Evolutionary conservation across 2,329 filamentous ascomycete genomes (phyloP).

Genomic region (Albophoma yamanashiensis): DNA sequence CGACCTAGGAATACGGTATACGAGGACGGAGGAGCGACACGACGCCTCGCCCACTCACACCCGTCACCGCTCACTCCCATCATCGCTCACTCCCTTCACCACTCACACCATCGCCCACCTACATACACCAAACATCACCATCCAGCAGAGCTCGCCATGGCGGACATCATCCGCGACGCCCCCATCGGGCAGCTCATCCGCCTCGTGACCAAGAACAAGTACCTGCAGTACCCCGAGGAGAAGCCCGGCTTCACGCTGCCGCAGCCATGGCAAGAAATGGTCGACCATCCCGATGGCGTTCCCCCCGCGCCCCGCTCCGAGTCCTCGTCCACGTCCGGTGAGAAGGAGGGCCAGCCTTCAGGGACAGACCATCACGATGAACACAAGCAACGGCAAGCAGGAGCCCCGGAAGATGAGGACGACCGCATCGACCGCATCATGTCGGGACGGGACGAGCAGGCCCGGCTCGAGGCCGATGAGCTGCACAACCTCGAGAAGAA

Average conservation of each 20-base stretch:
- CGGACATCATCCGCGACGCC: constrained; percentile 38
- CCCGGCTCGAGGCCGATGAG: constrained; percentile 17
- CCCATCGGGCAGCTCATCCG: constrained; percentile 49
- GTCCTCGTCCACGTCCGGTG: constrained; percentile 2
- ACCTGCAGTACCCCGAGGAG: constrained; percentile 51
- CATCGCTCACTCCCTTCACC: too few species aligned
- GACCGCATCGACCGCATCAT: constrained; percentile 12
- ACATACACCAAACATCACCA: not conserved
- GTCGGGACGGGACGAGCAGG: constrained; percentile 10
- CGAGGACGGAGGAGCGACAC: not conserved
- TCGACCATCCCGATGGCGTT: constrained; percentile 17
- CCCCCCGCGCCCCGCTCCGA: constrained; percentile 3
- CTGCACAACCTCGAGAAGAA: constrained; percentile 26
- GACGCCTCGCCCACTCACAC: not conserved
- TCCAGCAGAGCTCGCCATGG: constrained; percentile 7
- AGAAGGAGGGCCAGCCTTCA: not conserved
- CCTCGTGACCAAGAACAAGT: constrained; percentile 37
- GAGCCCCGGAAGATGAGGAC: not conserved
- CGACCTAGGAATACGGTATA: not conserved
- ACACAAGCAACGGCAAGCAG: not conserved
- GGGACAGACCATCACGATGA: not conserved
- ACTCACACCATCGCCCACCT: not conserved
- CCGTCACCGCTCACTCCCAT: not conserved
- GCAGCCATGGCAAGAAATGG: constrained; percentile 21
- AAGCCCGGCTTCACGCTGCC: constrained; percentile 42